Conservation (phyloP, 768 basidiomycete species). For the Terana coerulea region DNA sequence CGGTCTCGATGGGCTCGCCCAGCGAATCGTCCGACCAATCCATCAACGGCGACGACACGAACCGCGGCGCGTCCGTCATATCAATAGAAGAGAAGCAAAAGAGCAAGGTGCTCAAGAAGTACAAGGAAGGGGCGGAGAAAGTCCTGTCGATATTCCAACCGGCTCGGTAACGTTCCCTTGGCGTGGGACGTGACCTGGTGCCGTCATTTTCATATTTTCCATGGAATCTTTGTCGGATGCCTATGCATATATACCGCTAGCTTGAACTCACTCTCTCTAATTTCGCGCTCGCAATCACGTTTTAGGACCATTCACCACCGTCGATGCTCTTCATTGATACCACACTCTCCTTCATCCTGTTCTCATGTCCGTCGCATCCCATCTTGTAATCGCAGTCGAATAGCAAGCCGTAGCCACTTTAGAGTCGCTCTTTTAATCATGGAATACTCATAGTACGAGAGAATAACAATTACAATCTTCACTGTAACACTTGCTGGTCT, state of each 20-base stretch:
- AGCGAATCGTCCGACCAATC: constrained; percentile 74
- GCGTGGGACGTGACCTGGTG: not conserved
- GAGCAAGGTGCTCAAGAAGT: constrained; percentile 78
- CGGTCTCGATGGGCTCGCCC: constrained; percentile 64
- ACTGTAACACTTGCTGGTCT: not conserved
- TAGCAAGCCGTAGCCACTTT: constrained; percentile 8
- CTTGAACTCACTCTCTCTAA: constrained; percentile 9
- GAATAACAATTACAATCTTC: not conserved
- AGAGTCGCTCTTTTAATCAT: constrained; percentile 13
- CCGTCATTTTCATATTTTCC: constrained; percentile 9
- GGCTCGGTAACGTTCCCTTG: constrained; percentile 37
- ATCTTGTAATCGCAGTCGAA: constrained; percentile 7
- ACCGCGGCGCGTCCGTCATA: constrained; percentile 24
- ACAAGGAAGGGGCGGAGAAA: constrained; percentile 86
- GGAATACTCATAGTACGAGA: constrained; percentile 2
- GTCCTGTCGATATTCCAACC: constrained; percentile 79
- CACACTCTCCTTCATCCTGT: constrained; percentile 13
- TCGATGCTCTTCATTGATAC: constrained; percentile 5
- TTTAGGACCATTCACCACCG: not conserved
- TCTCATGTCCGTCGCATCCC: constrained; percentile 12
- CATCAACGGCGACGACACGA: constrained; percentile 45
- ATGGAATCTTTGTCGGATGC: constrained; percentile 11
- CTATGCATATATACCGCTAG: constrained; percentile 14
- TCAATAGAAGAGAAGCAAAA: constrained; percentile 49
- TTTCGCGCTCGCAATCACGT: constrained; percentile 1